phyloP scores from a whole-genome alignment of 441 rosid species.

The Gossypium schwendimanii region DNA sequence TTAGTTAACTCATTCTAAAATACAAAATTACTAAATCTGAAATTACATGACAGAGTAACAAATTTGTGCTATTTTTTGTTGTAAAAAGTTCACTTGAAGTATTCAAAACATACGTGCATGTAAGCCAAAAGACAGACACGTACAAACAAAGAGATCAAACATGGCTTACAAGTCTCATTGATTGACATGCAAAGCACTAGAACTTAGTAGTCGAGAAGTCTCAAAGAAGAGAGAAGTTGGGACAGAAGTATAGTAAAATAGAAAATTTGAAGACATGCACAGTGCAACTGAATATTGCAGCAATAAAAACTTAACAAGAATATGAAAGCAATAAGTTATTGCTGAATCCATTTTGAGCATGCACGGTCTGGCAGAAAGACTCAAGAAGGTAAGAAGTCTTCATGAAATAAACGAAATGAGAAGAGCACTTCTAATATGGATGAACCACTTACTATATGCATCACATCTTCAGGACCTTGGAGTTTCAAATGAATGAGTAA shows the following conservation, averaged over 20 bases:
- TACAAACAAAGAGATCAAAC: not conserved
- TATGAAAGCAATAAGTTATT: not conserved
- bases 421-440: not conserved
- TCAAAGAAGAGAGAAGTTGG: not conserved
- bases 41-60: not conserved
- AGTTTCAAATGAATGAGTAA: not conserved
- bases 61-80: not conserved
- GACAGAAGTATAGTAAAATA: not conserved
- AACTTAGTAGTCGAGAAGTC: not conserved
- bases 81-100: not conserved
- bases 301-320: not conserved
- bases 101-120: not conserved
- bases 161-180: not conserved
- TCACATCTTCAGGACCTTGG: not conserved
- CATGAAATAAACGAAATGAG: not conserved
- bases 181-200: conserved; percentile 4
- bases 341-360: not conserved
- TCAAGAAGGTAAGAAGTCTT: not conserved
- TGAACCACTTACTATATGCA: not conserved
- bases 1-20: not conserved
- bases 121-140: not conserved
- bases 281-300: not conserved
- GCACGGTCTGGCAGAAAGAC: not conserved
- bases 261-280: not conserved
- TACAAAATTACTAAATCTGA: not conserved